Base-by-base conservation (phyloP, 2,329 filamentous ascomycete genomes). In the Juglanconis juglandina region DNA sequence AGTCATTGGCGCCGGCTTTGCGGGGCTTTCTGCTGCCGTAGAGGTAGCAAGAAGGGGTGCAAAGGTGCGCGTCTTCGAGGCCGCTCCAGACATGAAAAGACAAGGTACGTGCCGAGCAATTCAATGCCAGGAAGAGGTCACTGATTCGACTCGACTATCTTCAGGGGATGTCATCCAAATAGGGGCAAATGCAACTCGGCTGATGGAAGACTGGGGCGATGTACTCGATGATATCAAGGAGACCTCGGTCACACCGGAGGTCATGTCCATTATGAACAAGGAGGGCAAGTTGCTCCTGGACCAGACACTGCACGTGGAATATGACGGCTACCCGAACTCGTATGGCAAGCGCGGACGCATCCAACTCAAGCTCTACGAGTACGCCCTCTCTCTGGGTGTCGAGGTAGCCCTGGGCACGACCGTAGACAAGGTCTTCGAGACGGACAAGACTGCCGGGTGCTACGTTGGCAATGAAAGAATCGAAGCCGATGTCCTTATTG, bases 301-400 rank as follows among this genome's bases (percentile, higher is more conserved):
- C 5, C 54, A 56, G 54, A 7, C 34, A 1, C 30, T 56, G 33
- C 44, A 17, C 8, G 30, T 10, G 10, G 54, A 56, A 11, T 56
- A 39, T 24, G 54, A 56, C n/a, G 54, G 54, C 11, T 56, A 56
- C 44, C 54, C 34, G 35, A 39, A 56, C 30, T 41, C 54, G 5
- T 56, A 56, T 9, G 54, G 54, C 5, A 56, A 50, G 8, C 54
- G 54, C 4, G 54, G 33, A 0, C 42, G 33, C 4, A 56, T 56
- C 24, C 54, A 56, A 24, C 44, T 37, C 5, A 49, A 47, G n/a
- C 34, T 56, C 32, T 56, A 56, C n/a, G 54, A 56, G 30, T 41
- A 56, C 24, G 54, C 54, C 44, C 3, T 32, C 13, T 37, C 54
- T 11, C 44, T 56, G 3, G 54, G 54, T 14, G 54, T 56, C 3